phyloP scores from a whole-genome alignment of 495 filamentous ascomycete genomes.

The Filosporella fistucella region DNA sequence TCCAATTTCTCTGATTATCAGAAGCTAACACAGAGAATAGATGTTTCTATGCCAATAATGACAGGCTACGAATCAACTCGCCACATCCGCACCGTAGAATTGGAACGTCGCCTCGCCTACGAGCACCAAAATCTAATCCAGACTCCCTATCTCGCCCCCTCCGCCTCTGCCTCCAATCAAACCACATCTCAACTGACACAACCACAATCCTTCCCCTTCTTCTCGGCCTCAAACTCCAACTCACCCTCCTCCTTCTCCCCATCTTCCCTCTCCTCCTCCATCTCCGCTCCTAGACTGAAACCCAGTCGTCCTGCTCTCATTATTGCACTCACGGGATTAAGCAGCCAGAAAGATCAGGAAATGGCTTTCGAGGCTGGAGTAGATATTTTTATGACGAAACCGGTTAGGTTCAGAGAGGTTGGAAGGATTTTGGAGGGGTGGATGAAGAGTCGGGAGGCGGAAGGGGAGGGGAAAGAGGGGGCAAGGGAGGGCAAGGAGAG shows the following conservation, averaged over 20 bases:
- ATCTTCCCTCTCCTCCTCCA: not conserved
- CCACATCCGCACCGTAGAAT: conserved; percentile 47
- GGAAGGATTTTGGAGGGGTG: conserved; percentile 16
- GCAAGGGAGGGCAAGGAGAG: conserved; percentile 1
- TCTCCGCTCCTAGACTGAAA: not conserved
- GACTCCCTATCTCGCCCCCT: not conserved
- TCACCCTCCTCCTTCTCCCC: conserved; percentile 6
- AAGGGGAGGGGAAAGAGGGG: not conserved
- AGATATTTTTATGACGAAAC: conserved; percentile 67
- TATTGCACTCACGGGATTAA: conserved; percentile 66
- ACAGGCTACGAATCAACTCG: conserved; percentile 52
- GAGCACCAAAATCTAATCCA: conserved; percentile 15
- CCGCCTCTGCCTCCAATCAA: not conserved
- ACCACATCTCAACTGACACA: conserved; percentile 14
- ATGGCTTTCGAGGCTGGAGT: conserved; percentile 62
- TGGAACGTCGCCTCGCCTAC: conserved; percentile 12
- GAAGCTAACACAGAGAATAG: conserved; percentile 9
- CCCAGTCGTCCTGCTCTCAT: conserved; percentile 40
- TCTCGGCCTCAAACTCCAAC: not conserved
- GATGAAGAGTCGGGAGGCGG: conserved; percentile 3
- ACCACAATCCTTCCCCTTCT: not conserved
- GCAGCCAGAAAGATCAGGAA: conserved; percentile 51
- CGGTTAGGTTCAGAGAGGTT: conserved; percentile 38
- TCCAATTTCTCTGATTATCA: not conserved
- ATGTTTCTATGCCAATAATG: conserved; percentile 65